phyloP scores from a whole-genome alignment of 2,329 filamentous ascomycete species.

The Exophiala mesophila region DNA sequence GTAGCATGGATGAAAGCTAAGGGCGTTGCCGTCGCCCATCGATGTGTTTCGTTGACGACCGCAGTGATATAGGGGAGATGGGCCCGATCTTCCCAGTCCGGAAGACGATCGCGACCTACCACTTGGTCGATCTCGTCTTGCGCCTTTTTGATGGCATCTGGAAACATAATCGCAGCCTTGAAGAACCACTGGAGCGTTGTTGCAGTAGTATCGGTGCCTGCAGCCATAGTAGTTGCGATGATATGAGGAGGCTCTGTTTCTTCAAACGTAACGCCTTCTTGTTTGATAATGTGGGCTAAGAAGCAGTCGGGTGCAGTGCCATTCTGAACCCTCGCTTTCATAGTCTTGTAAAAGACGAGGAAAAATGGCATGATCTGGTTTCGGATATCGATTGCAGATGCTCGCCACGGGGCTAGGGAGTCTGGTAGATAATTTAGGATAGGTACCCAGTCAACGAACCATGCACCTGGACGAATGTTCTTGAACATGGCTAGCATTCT shows the following conservation, averaged over 20 bases:
- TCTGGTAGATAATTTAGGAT: constrained; percentile 39
- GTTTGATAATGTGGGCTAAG: constrained; percentile 7
- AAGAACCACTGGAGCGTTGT: constrained; percentile 18
- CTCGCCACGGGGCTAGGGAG: constrained; percentile 31
- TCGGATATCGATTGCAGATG: constrained; percentile 1
- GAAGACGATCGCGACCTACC: constrained; percentile 27
- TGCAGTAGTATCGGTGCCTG: constrained; percentile 14
- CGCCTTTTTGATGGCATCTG: constrained; percentile 46
- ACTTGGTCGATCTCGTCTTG: constrained; percentile 36
- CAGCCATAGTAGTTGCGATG: constrained; percentile 8
- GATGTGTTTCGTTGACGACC: constrained; percentile 37
- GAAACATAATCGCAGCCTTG: constrained; percentile 35
- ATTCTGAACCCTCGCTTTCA: constrained; percentile 7
- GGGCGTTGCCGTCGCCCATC: constrained; percentile 40
- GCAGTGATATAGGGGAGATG: constrained; percentile 35
- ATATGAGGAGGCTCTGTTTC: constrained; percentile 10
- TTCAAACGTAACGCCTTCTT: constrained; percentile 10
- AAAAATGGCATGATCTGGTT: constrained; percentile 12
- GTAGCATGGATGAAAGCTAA: constrained; percentile 39
- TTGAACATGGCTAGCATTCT: constrained; percentile 10
- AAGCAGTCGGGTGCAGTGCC: constrained; percentile 14
- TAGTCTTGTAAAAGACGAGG: constrained; percentile 12
- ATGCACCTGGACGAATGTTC: constrained; percentile 13
- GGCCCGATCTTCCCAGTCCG: constrained; percentile 34
- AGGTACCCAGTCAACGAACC: constrained; percentile 42